phyloP scores from a whole-genome alignment of 2,329 filamentous ascomycete genomes.

The Graphiopsis chlorocephala region DNA sequence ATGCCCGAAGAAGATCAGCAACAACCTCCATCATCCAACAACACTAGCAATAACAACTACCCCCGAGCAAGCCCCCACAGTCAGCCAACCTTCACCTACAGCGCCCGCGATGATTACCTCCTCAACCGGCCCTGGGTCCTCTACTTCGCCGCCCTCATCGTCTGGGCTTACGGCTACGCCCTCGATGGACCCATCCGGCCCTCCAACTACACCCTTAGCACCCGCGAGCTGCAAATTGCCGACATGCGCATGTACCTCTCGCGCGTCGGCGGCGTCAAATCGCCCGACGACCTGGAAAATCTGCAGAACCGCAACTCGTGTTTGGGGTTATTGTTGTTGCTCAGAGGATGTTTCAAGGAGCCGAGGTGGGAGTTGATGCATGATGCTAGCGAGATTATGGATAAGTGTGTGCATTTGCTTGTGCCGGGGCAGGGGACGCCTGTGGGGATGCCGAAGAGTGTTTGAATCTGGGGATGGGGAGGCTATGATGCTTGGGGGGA shows the following conservation, averaged over 20 bases:
- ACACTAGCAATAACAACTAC: background rate
- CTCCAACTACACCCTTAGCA: conserved; percentile 50
- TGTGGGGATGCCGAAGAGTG: background rate
- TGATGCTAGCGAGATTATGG: conserved; percentile 77
- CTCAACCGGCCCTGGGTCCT: conserved; percentile 93
- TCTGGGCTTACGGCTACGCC: conserved; percentile 93
- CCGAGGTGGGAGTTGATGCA: conserved; percentile 90
- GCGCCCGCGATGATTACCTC: conserved; percentile 81
- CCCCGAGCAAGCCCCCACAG: background rate
- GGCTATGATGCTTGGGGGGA: background rate
- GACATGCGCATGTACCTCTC: conserved; percentile 79
- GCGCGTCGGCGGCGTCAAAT: conserved; percentile 66
- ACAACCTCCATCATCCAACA: background rate
- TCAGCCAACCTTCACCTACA: conserved; percentile 55
- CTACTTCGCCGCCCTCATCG: conserved; percentile 86
- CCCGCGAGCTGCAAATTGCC: conserved; percentile 62
- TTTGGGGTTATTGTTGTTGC: conserved; percentile 73
- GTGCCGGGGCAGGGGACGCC: conserved; percentile 26
- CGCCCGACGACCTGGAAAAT: conserved; percentile 73
- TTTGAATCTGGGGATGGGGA: background rate
- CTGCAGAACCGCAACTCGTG: conserved; percentile 78
- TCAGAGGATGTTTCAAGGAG: conserved; percentile 76
- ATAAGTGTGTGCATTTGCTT: conserved; percentile 72
- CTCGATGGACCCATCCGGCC: conserved; percentile 67
- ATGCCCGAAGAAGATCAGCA: conserved; percentile 54